phyloP scores from a whole-genome alignment of 78 protist species.

The Reticulomyxa filosa region DNA sequence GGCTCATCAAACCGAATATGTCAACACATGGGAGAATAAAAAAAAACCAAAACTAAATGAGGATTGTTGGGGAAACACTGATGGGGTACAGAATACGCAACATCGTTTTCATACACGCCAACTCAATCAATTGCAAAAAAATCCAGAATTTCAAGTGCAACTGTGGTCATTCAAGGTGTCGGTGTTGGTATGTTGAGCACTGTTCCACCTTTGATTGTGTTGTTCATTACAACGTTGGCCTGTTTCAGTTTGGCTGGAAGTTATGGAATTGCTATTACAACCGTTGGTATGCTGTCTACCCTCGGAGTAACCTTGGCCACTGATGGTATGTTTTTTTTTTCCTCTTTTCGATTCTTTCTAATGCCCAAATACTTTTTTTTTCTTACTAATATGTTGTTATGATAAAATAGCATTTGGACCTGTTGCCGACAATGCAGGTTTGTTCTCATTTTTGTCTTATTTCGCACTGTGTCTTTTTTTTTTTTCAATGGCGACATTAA shows the following conservation, averaged over 20 bases:
- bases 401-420: constrained; percentile 51
- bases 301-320: constrained; percentile 36
- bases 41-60: too few species aligned
- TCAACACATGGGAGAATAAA: too few species aligned
- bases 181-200: constrained; percentile 19
- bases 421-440: constrained; percentile 48
- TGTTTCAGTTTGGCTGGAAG: constrained; percentile 4
- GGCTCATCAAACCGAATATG: too few species aligned
- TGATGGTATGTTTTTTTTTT: too few species aligned
- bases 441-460: too few species aligned
- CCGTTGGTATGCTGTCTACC: constrained; percentile 46
- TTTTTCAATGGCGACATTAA: too few species aligned
- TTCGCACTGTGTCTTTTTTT: too few species aligned
- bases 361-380: too few species aligned
- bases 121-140: constrained; percentile 20
- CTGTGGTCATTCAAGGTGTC: constrained; percentile 41
- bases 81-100: constrained; percentile 38
- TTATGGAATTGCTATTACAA: constrained; percentile 39
- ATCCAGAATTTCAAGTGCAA: constrained; percentile 33
- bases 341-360: too few species aligned
- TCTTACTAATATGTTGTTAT: too few species aligned
- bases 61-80: constrained; percentile 9
- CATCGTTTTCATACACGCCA: constrained; percentile 32
- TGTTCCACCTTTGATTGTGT: constrained; percentile 13
- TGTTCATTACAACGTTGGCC: constrained; percentile 11